phyloP scores from a whole-genome alignment of 805 yeast species.

The Candida morakotiae region DNA sequence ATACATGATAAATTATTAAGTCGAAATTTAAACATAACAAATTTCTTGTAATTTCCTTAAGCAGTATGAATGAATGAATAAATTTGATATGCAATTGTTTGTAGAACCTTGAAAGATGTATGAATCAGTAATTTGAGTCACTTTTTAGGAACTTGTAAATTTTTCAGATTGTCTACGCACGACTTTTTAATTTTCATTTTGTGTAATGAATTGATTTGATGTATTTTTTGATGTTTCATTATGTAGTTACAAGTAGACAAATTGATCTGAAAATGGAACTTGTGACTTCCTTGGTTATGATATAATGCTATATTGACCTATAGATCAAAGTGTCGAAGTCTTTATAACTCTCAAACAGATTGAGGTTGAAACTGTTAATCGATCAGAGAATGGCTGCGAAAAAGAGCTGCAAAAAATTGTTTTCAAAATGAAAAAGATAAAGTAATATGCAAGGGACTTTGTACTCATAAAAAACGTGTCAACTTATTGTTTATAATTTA shows the following conservation, averaged over 20 bases:
- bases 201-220: not conserved
- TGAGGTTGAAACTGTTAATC: no score
- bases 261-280: no score
- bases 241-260: not conserved
- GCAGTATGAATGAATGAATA: not conserved
- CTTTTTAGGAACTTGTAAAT: conserved; percentile 2
- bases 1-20: not conserved
- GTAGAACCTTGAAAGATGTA: not conserved
- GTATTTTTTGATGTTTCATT: not conserved
- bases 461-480: not conserved
- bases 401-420: conserved; percentile 1
- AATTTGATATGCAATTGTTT: conserved; percentile 3
- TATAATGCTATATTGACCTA: no score
- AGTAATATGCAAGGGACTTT: no score
- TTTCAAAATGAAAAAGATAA: no score
- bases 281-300: no score
- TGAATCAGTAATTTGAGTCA: conserved; percentile 1
- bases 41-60: not conserved
- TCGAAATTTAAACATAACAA: not conserved
- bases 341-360: no score
- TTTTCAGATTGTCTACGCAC: conserved; percentile 2
- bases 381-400: conserved; percentile 6
- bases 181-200: not conserved
- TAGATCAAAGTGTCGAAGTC: no score
- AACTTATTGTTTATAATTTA: conserved; percentile 3